Percentiles rank a stretch among this genome's conserved stretches.
Evolutionary conservation across 2,329 filamentous ascomycete genomes (phyloP).

Genomic region (Nakataea oryzae): DNA sequence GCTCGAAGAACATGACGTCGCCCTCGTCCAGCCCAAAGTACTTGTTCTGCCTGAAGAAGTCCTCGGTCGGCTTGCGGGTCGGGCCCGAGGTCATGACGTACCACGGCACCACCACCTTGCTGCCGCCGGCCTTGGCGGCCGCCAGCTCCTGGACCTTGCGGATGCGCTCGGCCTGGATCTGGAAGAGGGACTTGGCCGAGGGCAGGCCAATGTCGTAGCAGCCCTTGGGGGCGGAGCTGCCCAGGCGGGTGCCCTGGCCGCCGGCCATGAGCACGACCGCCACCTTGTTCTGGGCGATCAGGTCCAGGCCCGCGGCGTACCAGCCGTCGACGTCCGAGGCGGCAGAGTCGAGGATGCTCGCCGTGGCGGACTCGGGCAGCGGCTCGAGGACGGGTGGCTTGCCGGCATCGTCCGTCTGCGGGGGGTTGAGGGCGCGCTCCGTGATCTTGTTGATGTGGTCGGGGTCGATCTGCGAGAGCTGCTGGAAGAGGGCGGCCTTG

Average conservation of each 20-base stretch:
- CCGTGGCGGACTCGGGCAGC: slow-evolving; percentile 74
- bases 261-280: slow-evolving; percentile 93
- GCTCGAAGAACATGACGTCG: slow-evolving; percentile 90
- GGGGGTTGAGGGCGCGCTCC: slow-evolving; percentile 69
- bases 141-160: slow-evolving; percentile 75
- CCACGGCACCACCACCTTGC: slow-evolving; percentile 70
- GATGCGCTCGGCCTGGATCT: slow-evolving; percentile 94
- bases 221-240: slow-evolving; percentile 91
- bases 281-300: slow-evolving; percentile 66
- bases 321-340: slow-evolving; percentile 68
- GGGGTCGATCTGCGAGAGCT: slow-evolving; percentile 75
- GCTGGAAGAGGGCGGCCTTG: slow-evolving; percentile 69
- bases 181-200: slow-evolving; percentile 89
- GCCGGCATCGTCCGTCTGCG: slow-evolving; percentile 44
- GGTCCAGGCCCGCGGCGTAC: slow-evolving; percentile 75
- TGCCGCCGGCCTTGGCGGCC: slow-evolving; percentile 50
- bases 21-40: slow-evolving; percentile 83
- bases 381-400: slow-evolving; percentile 60
- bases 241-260: slow-evolving; percentile 88
- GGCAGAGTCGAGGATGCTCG: slow-evolving; percentile 85
- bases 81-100: slow-evolving; percentile 99
- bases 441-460: slow-evolving; percentile 80
- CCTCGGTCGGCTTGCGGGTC: slow-evolving; percentile 81
- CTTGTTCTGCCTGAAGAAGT: slow-evolving; percentile 79
- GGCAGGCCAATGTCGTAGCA: slow-evolving; percentile 95